These are phyloP conservation scores for Puccinia hordei DNA, from an alignment of 1,284 basidiomycete species.

Conservation along the genomic window DNA sequence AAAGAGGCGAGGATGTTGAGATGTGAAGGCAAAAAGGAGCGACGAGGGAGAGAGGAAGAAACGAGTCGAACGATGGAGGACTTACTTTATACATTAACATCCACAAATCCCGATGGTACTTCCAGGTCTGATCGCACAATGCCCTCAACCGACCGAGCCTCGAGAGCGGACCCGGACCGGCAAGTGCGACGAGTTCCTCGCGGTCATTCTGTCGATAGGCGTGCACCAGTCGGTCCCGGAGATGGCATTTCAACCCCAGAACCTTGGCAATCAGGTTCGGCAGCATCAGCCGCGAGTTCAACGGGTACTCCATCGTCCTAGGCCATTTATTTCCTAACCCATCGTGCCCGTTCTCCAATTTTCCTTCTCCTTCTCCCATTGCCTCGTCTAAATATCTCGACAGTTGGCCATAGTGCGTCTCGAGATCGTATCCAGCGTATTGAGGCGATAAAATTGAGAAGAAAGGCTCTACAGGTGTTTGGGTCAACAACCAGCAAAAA, in stretches of 20 bases:
- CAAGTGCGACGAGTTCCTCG: conserved; percentile 53
- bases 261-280: conserved; percentile 56
- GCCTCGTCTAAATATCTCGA: conserved; percentile 54
- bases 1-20: background rate
- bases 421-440: conserved; percentile 56
- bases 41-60: background rate
- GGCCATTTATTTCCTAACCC: background rate
- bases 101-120: conserved; percentile 58
- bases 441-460: conserved; percentile 56
- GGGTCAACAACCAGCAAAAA: background rate
- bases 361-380: conserved; percentile 1
- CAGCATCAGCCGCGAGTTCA: conserved; percentile 54
- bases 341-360: background rate
- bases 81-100: conserved; percentile 56
- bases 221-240: conserved; percentile 54
- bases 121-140: conserved; percentile 56
- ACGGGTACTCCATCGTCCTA: conserved; percentile 53
- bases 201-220: conserved; percentile 54
- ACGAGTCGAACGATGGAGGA: background rate
- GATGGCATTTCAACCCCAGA: conserved; percentile 55
- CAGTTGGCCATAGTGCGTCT: conserved; percentile 54
- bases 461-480: conserved; percentile 54
- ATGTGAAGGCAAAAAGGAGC: background rate
- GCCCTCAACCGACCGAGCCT: conserved; percentile 53
- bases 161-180: conserved; percentile 51